Base-by-base conservation (phyloP, 768 basidiomycete species). In the Russula dissimulans region DNA sequence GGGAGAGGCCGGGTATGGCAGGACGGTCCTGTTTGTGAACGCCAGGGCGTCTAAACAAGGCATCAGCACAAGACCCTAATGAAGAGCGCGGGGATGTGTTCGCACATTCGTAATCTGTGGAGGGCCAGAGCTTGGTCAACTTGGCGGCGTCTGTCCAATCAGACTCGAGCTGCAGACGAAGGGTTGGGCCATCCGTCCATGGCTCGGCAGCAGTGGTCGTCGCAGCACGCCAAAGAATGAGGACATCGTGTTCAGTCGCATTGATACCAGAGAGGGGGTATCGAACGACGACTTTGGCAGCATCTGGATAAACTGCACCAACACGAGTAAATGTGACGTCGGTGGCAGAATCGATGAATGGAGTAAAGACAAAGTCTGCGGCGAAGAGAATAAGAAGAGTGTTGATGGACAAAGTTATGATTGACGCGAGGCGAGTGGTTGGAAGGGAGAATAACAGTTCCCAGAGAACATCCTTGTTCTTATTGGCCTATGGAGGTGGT, bases 21-120 rank as follows among this genome's bases (percentile, higher is more conserved):
- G 74, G 59, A 76, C 50, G 3, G 78, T 77, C 43, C 71, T 69
- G 62, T 84, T 79, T 32, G 68, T 50, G 54, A 70, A 61, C 43
- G 74, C 66, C 68, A 78, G 66, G 36, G 71, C 73, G 71, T 84
- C 82, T 83, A 29, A 26, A 43, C 22, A 45, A 9, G 11, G 29
- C 12, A 53, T 43, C 18, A 46, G 54, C 26, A 26, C 4, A 4
- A 36, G 41, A 22, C 9, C 36, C 48, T 14, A 54, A 44, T 58
- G 41, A 63, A 39, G 10, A 41, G 39, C 12, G 39, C 26, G 51
- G 57, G 49, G 39, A 29, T 5, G n/a, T 26, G 26, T 18, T 72
- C 81, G 64, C 47, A 86, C 86, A 89, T 76, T 90, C 83, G 64
- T 91, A 91, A 9, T 73, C 67, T 1, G 85, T 88, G 54, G 73